Conservation (phyloP, 148 eudicot species). For the Cornus kousa region DNA sequence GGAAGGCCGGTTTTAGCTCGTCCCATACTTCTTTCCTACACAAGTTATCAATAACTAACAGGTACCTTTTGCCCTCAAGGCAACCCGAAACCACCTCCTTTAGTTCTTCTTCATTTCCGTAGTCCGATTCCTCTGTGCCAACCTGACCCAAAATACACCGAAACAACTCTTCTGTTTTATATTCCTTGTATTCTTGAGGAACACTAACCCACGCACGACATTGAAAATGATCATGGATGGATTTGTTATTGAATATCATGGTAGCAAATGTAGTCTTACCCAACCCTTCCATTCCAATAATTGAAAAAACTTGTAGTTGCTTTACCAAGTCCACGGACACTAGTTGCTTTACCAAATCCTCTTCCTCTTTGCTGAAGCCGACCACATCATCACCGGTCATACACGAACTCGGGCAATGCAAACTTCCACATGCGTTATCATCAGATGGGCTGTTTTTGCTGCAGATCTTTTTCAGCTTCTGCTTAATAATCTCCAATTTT, state of each 20-base stretch:
- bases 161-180: neutral
- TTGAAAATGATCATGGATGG: neutral
- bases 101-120: neutral
- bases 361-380: neutral
- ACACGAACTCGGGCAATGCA: neutral
- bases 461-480: neutral
- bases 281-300: neutral
- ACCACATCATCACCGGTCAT: neutral
- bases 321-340: neutral
- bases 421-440: neutral
- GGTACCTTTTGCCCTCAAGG: neutral
- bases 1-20: slow-evolving; percentile 5
- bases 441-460: neutral
- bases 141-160: neutral
- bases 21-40: slow-evolving; percentile 10
- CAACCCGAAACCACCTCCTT: neutral
- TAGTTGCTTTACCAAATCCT: neutral
- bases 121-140: neutral
- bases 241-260: neutral
- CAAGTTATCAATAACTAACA: slow-evolving; percentile 5
- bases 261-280: neutral
- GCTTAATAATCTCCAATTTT: neutral
- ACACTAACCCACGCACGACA: slow-evolving; percentile 12
- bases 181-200: neutral
- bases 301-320: neutral